Conservation (phyloP, 192 early-diverging fungal genomes). For the Coemansia sp. region DNA sequence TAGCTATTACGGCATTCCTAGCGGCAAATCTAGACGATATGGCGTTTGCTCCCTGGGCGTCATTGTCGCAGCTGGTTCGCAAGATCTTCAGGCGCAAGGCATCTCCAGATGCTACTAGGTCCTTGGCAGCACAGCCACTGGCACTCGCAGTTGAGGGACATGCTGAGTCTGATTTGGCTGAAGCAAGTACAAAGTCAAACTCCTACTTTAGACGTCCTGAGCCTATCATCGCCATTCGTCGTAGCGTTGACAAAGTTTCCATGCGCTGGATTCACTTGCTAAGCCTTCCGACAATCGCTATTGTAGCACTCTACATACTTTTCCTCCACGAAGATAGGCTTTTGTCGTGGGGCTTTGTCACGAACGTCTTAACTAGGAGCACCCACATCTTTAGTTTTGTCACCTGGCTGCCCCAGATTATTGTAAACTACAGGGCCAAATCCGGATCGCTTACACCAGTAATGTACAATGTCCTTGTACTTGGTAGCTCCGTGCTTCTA, state of each 20-base stretch:
- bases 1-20: neutral
- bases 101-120: no score
- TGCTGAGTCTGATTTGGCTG: neutral
- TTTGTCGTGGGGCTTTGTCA: neutral
- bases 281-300: neutral
- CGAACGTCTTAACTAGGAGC: neutral
- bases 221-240: neutral
- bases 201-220: slow-evolving; percentile 2
- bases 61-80: neutral
- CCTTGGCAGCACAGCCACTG: neutral
- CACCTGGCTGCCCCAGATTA: slow-evolving; percentile 15
- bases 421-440: neutral
- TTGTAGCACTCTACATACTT: slow-evolving; percentile 1
- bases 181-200: neutral
- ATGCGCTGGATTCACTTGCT: slow-evolving; percentile 12
- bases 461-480: neutral
- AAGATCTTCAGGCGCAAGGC: neutral
- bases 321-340: neutral
- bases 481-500: neutral
- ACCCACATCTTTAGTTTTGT: neutral
- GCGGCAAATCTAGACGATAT: neutral
- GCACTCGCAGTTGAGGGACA: neutral
- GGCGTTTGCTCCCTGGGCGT: neutral
- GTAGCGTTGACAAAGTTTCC: slow-evolving; percentile 5
- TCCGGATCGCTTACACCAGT: slow-evolving; percentile 6